Evolutionary conservation across 306 rosid species (phyloP), one percentile per base, ranked within the genome.

Genomic region (Prunus salicina): DNA sequence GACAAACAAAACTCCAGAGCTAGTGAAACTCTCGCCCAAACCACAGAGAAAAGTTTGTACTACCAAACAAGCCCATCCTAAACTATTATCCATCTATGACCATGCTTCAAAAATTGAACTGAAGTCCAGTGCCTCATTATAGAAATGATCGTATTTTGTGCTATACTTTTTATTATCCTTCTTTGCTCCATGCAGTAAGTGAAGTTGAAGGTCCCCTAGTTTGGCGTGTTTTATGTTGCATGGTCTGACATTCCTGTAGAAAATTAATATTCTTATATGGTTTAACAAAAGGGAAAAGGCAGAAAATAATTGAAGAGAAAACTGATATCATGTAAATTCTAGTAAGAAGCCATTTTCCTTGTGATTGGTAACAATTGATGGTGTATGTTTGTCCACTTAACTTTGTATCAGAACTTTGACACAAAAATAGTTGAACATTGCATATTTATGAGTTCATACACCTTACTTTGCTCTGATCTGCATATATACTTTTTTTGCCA

Each of bases 401-500:
- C 38, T 71, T 32, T 63, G 64, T 19, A 49, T 30, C 28, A n/a
- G 16, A 56, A 20, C 55, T 68, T 38, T 14, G 14, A 70, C 20
- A 43, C 65, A 28, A 50, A 57, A 56, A 12, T 19, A 58, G 25
- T 76, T 30, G 47, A 43, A 27, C 32, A 71, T 69, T 60, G 16
- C 53, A 24, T 71, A 49, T 28, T 49, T 69, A 20, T 30, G 62
- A 7, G 20, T 38, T 72, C 24, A 8, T 22, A 32, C n/a, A 12
- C 18, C 46, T 45, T 45, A 46, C 55, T 58, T 41, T 55, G 15
- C 61, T 60, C 68, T 28, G 41, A 38, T 43, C 50, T 73, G 63
- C 57, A 16, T 69, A 34, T 55, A 12, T 69, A 60, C 72, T 76
- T 81, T 28, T 13, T 30, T 73, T 71, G 69, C 63, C 87, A 96